phyloP scores from a whole-genome alignment of 257 asterid genomes.

The Gentiana macrophylla region DNA sequence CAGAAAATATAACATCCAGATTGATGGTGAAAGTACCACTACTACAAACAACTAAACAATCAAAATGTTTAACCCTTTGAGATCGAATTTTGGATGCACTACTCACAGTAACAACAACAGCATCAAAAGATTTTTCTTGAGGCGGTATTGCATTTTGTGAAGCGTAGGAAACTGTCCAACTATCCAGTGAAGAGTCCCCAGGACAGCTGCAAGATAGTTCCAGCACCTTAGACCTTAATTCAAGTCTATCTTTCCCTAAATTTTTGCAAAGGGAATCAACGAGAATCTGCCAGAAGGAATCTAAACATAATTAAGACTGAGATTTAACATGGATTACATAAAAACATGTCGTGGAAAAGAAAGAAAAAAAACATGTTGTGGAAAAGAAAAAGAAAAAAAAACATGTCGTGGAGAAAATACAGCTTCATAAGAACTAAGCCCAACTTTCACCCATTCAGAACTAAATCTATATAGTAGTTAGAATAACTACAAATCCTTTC shows the following conservation, averaged over 20 bases:
- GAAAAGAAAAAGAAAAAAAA: no score
- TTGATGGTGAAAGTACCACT: no score
- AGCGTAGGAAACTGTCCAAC: slow-evolving; percentile 68
- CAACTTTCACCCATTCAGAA: no score
- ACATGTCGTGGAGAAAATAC: no score
- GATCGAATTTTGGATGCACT: slow-evolving; percentile 20
- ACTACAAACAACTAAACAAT: not conserved
- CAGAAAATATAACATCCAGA: no score
- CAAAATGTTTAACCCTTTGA: not conserved
- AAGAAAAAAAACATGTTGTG: no score
- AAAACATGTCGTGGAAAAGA: no score
- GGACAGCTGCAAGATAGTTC: slow-evolving; percentile 47
- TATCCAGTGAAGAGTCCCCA: slow-evolving; percentile 38
- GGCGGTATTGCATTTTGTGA: slow-evolving; percentile 33
- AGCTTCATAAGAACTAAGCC: no score
- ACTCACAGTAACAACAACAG: slow-evolving; percentile 83
- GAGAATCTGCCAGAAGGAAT: slow-evolving; percentile 54
- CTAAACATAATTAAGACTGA: no score
- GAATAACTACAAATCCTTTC: no score
- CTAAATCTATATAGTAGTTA: no score
- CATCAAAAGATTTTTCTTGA: slow-evolving; percentile 61
- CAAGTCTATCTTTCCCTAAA: slow-evolving; percentile 62
- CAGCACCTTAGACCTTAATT: slow-evolving; percentile 66
- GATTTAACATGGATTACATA: no score
- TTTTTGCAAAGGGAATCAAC: slow-evolving; percentile 56